Percentiles rank a stretch among this genome's conserved stretches.
phyloP scores from a whole-genome alignment of 2,329 filamentous ascomycete species.

The Pseudocercospora macadamiae region DNA sequence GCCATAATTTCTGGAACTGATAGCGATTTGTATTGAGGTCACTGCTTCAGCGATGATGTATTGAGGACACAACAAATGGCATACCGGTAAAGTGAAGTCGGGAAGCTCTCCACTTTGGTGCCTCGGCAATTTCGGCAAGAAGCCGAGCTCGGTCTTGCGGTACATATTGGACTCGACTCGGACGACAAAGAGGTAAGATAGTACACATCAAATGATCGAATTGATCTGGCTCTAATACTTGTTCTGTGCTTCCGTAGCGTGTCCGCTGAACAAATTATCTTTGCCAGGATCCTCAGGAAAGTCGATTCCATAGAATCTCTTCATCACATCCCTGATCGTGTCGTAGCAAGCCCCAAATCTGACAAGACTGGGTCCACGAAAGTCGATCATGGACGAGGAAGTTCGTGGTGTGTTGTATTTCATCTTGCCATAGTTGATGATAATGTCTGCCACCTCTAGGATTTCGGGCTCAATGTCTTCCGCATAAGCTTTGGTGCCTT shows the following conservation, averaged over 20 bases:
- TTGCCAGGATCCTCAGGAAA: constrained; percentile 12
- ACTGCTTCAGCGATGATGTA: background rate
- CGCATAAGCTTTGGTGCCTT: constrained; percentile 10
- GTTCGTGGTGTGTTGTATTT: constrained; percentile 5
- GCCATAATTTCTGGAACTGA: background rate
- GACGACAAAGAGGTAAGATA: too few species aligned
- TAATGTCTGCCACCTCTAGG: constrained; percentile 7
- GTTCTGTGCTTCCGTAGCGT: background rate
- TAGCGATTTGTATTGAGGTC: too few species aligned
- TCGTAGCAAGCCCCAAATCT: constrained; percentile 11
- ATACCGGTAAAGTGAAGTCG: background rate
- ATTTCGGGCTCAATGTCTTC: constrained; percentile 13
- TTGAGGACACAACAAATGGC: background rate
- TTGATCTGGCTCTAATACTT: background rate
- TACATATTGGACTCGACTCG: too few species aligned
- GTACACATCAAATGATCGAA: background rate
- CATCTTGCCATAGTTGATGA: constrained; percentile 13
- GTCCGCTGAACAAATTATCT: constrained; percentile 3
- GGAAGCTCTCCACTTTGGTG: background rate
- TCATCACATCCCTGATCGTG: constrained; percentile 5
- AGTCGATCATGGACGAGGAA: constrained; percentile 12
- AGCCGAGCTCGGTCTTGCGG: background rate
- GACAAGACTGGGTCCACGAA: constrained; percentile 1
- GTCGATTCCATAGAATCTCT: constrained; percentile 6
- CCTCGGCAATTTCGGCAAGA: background rate